phyloP scores from a whole-genome alignment of 148 eudicot species.

The Rhododendron williamsianum region DNA sequence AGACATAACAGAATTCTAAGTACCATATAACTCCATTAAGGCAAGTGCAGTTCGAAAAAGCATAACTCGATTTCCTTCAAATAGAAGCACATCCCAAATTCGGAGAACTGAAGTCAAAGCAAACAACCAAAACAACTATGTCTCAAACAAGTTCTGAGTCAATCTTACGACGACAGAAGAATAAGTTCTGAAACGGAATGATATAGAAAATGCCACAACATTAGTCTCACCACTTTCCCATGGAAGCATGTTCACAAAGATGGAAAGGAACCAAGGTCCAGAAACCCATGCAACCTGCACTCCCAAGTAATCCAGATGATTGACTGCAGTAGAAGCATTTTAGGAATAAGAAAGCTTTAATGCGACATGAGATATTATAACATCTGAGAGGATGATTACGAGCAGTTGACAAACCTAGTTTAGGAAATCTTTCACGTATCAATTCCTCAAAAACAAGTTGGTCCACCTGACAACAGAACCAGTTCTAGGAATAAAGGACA shows the following conservation, averaged over 20 bases:
- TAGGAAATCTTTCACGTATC: slow-evolving; percentile 84
- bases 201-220: neutral
- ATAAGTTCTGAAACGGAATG: neutral
- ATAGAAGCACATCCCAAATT: slow-evolving; percentile 92
- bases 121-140: neutral
- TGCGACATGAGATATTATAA: neutral
- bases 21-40: slow-evolving; percentile 95
- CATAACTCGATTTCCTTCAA: slow-evolving; percentile 96
- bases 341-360: slow-evolving; percentile 14
- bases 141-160: neutral
- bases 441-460: slow-evolving; percentile 94
- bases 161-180: slow-evolving; percentile 3
- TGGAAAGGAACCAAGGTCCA: slow-evolving; percentile 92
- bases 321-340: slow-evolving; percentile 54
- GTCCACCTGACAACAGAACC: slow-evolving; percentile 54
- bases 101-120: slow-evolving; percentile 62
- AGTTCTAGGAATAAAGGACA: neutral
- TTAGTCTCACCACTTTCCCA: slow-evolving; percentile 90
- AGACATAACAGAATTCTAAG: neutral
- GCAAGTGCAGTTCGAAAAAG: slow-evolving; percentile 93
- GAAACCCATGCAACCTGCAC: slow-evolving; percentile 90
- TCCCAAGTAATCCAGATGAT: slow-evolving; percentile 92
- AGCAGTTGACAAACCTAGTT: slow-evolving; percentile 53
- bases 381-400: slow-evolving; percentile 3
- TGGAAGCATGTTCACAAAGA: slow-evolving; percentile 85